Base-by-base conservation (phyloP, 352 stramenopile genomes). In the Phytopythium chamaehyphon region DNA sequence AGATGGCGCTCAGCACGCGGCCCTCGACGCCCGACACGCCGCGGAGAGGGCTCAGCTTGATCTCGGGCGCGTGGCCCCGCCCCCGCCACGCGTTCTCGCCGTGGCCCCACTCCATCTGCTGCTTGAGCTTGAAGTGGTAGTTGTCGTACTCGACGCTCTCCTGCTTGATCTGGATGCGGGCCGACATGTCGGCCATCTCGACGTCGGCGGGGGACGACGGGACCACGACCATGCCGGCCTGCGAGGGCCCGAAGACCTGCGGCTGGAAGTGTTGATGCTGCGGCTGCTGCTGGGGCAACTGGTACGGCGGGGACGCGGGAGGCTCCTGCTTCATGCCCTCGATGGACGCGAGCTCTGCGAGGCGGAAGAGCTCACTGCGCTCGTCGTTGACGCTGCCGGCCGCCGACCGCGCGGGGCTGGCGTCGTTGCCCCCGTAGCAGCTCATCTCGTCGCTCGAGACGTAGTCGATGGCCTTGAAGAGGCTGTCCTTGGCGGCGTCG, bases 311-410 rank as follows among this genome's bases (percentile, higher is more conserved):
- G 35, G 62, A 36, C 1, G 50, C 23, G 31, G 69, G 37, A 18
- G 73, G 70, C 51, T 83, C 73, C 45, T 80, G 64, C 59, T 85
- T 85, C 73, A 91, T 88, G 31, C 83, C 76, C 45, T 91, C 77
- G 47, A 86, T 80, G 21, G 77, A 86, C 9, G 80, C 80, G 39
- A 91, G 62, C 59, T 91, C 80, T 1, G 80, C 80, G 47, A 91
- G 60, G 21, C 76, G 75, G 59, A 89, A 91, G 22, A 91, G 69
- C 54, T 91, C 71, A 54, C 64, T 84, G 35, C 75, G 62, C 16
- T 58, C 57, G 6, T 60, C 62, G 22, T 65, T 40, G 51, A 52
- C 66, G 54, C 40, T 54, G 35, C 60, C 64, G 40, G 61, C 64
- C 38, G 71, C 58, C n/a, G 69, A 74, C 8, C 65, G 67, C 50